Base-by-base conservation (phyloP, 768 basidiomycete species). In the Sutorius australiensis region DNA sequence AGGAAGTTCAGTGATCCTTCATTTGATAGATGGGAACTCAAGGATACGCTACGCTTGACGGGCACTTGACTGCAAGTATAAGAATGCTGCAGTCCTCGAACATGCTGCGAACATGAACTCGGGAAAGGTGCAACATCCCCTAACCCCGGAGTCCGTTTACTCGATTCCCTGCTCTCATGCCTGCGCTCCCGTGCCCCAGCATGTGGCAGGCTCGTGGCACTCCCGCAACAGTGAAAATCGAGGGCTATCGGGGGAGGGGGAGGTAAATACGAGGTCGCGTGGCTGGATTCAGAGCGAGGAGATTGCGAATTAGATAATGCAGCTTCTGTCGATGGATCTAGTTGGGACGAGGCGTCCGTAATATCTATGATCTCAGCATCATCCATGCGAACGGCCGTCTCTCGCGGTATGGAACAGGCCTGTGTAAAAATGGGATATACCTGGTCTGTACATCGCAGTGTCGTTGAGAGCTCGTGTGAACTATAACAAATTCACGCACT, bases 11-110 rank as follows among this genome's bases (percentile, higher is more conserved):
- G 28, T 6, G 59, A 44, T 13, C 44, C 38, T 45, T 51, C 53
- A 24, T 54, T 36, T 10, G 60, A 48, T 30, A 44, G 31, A 42
- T 47, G 30, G n/a, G 5, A 32, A 10, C 37, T 39, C 40, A 53
- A 30, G 21, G 44, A 44, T 27, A 34, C 27, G 10, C 40, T 45
- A 28, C 54, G 61, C 50, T 52, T 59, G 47, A 46, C 36, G 30
- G 56, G 58, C 3, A 50, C 32, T 31, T 50, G 43, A 32, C 58
- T 32, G 32, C 51, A 48, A 24, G 59, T 39, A 58, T 74, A 76
- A n/a, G 53, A 54, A 38, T 67, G 76, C 61, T 86, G 84, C 16
- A 72, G 65, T 33, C 84, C 85, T 57, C 77, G 81, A 57, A 85
- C 75, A 68, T 89, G 87, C 61, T 86, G 85, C 14, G 70, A 73